Evolutionary conservation across 805 yeast species (phyloP).

Genomic region (Alloascoidea hylecoeti): DNA sequence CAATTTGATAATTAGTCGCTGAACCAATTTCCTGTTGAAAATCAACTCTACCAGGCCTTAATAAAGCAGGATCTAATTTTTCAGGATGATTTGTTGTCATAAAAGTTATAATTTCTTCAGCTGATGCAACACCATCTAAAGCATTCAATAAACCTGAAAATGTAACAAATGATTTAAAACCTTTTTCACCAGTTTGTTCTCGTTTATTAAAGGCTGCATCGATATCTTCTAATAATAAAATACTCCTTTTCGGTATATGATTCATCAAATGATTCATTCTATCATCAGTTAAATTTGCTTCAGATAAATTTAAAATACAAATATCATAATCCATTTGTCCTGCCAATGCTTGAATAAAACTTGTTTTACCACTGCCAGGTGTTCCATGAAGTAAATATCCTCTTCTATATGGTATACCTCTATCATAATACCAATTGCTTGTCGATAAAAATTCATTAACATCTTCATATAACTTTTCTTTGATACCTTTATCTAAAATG

Average conservation of each 20-base stretch:
- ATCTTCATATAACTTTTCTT: slow-evolving; percentile 51
- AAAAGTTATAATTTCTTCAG: slow-evolving; percentile 91
- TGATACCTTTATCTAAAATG: slow-evolving; percentile 64
- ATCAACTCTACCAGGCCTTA: slow-evolving; percentile 93
- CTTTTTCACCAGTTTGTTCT: slow-evolving; percentile 60
- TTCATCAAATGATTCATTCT: slow-evolving; percentile 91
- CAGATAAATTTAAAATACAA: slow-evolving; percentile 83
- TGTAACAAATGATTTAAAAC: slow-evolving; percentile 80
- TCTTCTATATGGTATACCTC: slow-evolving; percentile 96
- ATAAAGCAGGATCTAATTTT: slow-evolving; percentile 77
- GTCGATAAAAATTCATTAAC: slow-evolving; percentile 66
- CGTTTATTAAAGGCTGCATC: slow-evolving; percentile 92
- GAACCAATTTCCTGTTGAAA: slow-evolving; percentile 70
- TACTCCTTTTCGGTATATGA: slow-evolving; percentile 83
- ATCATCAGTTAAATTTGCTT: slow-evolving; percentile 87
- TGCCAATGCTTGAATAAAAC: slow-evolving; percentile 91
- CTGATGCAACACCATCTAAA: slow-evolving; percentile 93
- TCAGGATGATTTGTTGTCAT: slow-evolving; percentile 99
- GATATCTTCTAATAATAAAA: slow-evolving; percentile 77
- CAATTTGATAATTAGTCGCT: slow-evolving; percentile 74
- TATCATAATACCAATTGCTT: slow-evolving; percentile 83
- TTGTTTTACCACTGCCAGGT: slow-evolving; percentile 94
- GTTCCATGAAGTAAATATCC: slow-evolving; percentile 94
- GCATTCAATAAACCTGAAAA: slow-evolving; percentile 92
- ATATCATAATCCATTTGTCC: slow-evolving; percentile 94